These are phyloP conservation scores for Talaromyces piceae DNA, from an alignment of 2,329 filamentous ascomycete genomes.

Conservation along the genomic window DNA sequence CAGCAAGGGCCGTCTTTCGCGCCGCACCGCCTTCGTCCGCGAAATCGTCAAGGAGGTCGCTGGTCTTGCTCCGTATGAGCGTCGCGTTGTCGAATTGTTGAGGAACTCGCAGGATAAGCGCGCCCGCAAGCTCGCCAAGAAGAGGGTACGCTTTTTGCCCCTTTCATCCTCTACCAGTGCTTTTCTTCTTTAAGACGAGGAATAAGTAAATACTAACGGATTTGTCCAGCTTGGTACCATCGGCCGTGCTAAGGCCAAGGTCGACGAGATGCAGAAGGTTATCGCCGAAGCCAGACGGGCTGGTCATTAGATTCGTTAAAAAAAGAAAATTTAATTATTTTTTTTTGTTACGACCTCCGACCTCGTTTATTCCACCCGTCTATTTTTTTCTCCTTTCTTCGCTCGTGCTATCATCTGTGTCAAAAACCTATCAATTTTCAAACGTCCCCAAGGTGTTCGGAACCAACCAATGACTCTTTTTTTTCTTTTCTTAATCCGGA, in stretches of 20 bases:
- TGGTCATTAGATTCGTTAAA: slow-evolving; percentile 51
- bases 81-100: slow-evolving; percentile 97
- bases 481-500: not conserved
- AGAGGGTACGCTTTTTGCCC: slow-evolving; percentile 71
- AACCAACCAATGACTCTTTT: not conserved
- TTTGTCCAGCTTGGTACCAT: slow-evolving; percentile 80
- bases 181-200: not conserved
- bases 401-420: not conserved
- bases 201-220: not conserved
- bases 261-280: slow-evolving; percentile 96
- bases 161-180: slow-evolving; percentile 3
- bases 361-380: not conserved
- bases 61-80: slow-evolving; percentile 92
- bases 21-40: slow-evolving; percentile 93
- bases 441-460: not conserved
- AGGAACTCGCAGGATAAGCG: slow-evolving; percentile 99
- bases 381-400: not conserved
- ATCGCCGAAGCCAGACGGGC: slow-evolving; percentile 90
- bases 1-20: slow-evolving; percentile 93
- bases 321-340: not conserved
- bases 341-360: slow-evolving; percentile 1
- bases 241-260: slow-evolving; percentile 98
- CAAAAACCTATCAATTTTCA: no score
- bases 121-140: slow-evolving; percentile 98
- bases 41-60: slow-evolving; percentile 98